These are phyloP conservation scores for Neurospora africana DNA, from an alignment of 495 filamentous ascomycete species.

Conservation along the genomic window DNA sequence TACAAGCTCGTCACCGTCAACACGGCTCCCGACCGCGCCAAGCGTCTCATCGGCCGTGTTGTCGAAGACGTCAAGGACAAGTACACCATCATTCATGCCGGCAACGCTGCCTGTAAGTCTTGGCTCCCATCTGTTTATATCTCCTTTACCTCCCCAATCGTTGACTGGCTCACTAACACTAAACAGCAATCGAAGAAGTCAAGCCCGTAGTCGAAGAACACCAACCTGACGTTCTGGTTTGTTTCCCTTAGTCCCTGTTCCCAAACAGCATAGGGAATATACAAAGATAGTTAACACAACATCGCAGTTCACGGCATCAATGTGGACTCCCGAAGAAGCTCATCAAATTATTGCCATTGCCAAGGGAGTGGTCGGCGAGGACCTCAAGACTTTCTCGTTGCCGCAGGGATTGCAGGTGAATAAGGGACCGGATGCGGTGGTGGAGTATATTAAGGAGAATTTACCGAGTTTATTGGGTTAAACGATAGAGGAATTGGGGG, in stretches of 20 bases:
- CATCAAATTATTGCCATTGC: constrained; percentile 45
- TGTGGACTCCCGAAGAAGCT: constrained; percentile 54
- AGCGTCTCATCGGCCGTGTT: constrained; percentile 48
- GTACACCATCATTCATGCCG: constrained; percentile 49
- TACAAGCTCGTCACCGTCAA: constrained; percentile 59
- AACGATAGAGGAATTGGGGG: too few relatives aligned
- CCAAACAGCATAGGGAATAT: neutral
- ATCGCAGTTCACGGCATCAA: constrained; percentile 42
- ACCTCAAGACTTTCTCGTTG: constrained; percentile 48
- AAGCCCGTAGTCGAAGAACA: constrained; percentile 11
- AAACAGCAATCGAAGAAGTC: constrained; percentile 21
- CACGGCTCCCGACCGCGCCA: constrained; percentile 55
- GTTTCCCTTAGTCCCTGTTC: neutral
- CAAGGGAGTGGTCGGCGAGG: constrained; percentile 24
- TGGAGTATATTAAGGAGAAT: constrained; percentile 53
- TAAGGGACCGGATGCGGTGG: constrained; percentile 53
- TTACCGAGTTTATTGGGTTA: constrained; percentile 39
- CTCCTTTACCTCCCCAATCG: neutral
- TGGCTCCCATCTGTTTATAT: neutral
- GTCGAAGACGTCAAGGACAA: constrained; percentile 47
- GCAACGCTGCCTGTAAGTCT: constrained; percentile 45
- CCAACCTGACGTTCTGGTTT: constrained; percentile 17
- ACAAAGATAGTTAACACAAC: neutral
- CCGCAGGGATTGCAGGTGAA: constrained; percentile 55
- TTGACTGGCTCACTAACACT: neutral